Conservation (phyloP, 164 flowering plant species). For the Macadamia tetraphylla region DNA sequence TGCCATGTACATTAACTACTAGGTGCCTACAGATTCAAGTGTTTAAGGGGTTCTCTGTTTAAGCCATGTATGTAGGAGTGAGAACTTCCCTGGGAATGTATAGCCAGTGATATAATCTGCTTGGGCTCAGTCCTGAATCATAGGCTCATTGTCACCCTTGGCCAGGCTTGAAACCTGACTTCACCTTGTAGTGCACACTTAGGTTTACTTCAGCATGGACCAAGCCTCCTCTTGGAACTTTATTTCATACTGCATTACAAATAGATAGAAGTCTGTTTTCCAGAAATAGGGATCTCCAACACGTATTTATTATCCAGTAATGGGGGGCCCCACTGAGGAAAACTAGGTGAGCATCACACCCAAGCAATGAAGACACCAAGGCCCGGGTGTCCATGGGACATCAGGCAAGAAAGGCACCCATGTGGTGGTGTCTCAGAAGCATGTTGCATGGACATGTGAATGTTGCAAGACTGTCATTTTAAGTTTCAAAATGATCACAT, state of each 20-base stretch:
- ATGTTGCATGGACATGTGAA: conserved; percentile 17
- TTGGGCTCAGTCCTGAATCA: too few relatives aligned
- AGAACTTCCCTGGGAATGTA: not conserved
- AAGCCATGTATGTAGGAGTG: too few relatives aligned
- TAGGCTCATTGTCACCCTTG: too few relatives aligned
- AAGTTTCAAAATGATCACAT: not conserved
- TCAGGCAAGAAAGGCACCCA: conserved; percentile 18
- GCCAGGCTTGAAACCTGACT: not conserved
- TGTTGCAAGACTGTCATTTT: not conserved
- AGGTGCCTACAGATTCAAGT: too few relatives aligned
- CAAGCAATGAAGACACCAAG: conserved; percentile 14
- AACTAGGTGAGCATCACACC: conserved; percentile 5
- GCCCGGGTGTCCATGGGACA: conserved; percentile 16
- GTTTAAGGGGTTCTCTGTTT: too few relatives aligned
- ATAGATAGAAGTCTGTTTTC: not conserved
- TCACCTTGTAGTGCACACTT: too few relatives aligned
- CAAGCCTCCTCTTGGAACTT: not conserved
- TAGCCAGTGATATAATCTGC: not conserved
- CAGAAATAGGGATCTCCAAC: not conserved
- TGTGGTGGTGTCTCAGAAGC: conserved; percentile 16
- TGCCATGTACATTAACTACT: too few relatives aligned
- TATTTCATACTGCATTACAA: not conserved
- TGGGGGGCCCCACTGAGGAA: conserved; percentile 1
- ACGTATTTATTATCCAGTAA: too few relatives aligned
- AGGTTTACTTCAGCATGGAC: too few relatives aligned